Conservation (phyloP, 768 basidiomycete genomes). For the Suillus weaverae region DNA sequence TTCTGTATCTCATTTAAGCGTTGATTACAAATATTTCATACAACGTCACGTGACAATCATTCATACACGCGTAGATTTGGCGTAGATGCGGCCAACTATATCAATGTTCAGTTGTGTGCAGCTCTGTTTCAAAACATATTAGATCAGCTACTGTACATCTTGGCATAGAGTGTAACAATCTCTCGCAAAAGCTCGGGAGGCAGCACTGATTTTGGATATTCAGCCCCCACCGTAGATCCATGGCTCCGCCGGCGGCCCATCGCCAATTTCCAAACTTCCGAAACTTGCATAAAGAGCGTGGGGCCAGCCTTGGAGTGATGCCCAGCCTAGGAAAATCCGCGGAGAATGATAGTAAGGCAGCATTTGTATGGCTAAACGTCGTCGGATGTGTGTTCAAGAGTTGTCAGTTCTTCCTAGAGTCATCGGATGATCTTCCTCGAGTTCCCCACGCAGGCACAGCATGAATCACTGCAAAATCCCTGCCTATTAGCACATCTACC, state of each 20-base stretch:
- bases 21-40: neutral
- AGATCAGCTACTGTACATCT: neutral
- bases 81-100: too few relatives aligned
- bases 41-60: neutral
- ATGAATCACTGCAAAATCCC: neutral
- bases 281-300: neutral
- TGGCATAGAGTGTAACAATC: neutral
- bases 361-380: neutral
- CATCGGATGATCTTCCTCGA: neutral
- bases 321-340: neutral
- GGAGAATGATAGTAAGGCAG: neutral
- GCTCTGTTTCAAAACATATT: too few relatives aligned
- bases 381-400: neutral
- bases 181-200: neutral
- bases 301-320: neutral
- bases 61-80: neutral
- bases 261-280: neutral
- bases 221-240: neutral
- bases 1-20: neutral
- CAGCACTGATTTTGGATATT: neutral
- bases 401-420: neutral
- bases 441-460: neutral
- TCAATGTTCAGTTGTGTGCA: too few relatives aligned
- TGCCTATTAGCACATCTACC: neutral
- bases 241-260: neutral